Conservation (phyloP, 306 rosid species). For the Geum urbanum region DNA sequence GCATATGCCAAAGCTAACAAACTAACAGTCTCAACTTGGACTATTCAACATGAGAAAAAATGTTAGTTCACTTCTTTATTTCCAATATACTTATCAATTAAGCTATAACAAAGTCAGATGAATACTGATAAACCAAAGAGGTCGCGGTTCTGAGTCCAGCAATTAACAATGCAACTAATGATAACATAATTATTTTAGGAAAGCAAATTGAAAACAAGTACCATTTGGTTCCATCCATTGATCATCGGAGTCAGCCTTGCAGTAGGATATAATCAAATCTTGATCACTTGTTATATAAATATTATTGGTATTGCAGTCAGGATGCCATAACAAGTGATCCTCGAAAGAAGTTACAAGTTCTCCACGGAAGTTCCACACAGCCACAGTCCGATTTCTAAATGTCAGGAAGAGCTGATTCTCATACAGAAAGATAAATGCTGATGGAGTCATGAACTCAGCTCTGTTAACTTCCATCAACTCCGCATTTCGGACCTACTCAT, state of each 20-base stretch:
- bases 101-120: not conserved
- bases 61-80: not conserved
- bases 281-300: slow-evolving; percentile 83
- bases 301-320: slow-evolving; percentile 82
- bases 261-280: slow-evolving; percentile 82
- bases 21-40: not conserved
- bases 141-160: not conserved
- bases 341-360: slow-evolving; percentile 84
- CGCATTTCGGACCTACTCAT: slow-evolving; percentile 59
- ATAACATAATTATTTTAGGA: not conserved
- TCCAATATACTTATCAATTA: not conserved
- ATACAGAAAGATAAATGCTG: slow-evolving; percentile 77
- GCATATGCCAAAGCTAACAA: not conserved
- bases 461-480: slow-evolving; percentile 65
- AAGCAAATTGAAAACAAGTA: slow-evolving; percentile 24
- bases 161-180: not conserved
- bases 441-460: slow-evolving; percentile 76
- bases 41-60: not conserved
- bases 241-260: slow-evolving; percentile 73
- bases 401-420: slow-evolving; percentile 82
- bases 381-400: slow-evolving; percentile 66
- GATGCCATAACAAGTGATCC: slow-evolving; percentile 84
- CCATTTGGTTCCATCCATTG: slow-evolving; percentile 72
- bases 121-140: not conserved
- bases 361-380: slow-evolving; percentile 87